Evolutionary conservation across 192 early-diverging fungal species (phyloP).

Genomic region (Podila horticola): DNA sequence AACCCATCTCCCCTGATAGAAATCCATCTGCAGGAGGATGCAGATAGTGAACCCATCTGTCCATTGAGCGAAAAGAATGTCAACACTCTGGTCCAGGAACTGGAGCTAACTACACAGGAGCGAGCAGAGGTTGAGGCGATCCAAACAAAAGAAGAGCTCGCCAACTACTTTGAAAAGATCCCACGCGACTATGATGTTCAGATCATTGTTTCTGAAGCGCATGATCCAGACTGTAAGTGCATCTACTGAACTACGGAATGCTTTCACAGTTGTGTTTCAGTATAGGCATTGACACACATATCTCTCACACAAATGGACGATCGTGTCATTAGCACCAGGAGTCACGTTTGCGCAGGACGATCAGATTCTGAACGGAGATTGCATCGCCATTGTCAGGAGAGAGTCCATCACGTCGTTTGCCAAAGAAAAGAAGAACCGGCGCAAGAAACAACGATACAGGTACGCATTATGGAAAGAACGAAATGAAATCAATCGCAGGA

Average conservation of each 20-base stretch:
- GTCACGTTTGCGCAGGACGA: constrained; percentile 35
- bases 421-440: constrained; percentile 28
- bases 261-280: too few species aligned
- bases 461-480: not conserved
- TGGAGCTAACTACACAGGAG: constrained; percentile 17
- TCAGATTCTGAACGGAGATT: constrained; percentile 23
- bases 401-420: constrained; percentile 22
- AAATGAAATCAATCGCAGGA: too few species aligned
- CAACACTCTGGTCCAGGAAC: constrained; percentile 4
- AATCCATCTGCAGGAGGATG: constrained; percentile 37
- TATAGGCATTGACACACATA: not conserved
- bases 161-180: constrained; percentile 26
- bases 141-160: constrained; percentile 34
- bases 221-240: constrained; percentile 24
- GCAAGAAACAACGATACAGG: constrained; percentile 32
- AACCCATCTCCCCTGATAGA: constrained; percentile 11
- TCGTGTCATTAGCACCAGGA: constrained; percentile 20
- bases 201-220: constrained; percentile 12
- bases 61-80: constrained; percentile 33
- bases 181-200: constrained; percentile 39
- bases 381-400: constrained; percentile 27
- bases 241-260: not conserved
- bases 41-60: constrained; percentile 33
- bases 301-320: not conserved
- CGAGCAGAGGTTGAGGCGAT: constrained; percentile 24